Evolutionary conservation across 2,329 filamentous ascomycete species (phyloP), one percentile per base, ranked within the genome.

Genomic region (Talaromyces sp.): DNA sequence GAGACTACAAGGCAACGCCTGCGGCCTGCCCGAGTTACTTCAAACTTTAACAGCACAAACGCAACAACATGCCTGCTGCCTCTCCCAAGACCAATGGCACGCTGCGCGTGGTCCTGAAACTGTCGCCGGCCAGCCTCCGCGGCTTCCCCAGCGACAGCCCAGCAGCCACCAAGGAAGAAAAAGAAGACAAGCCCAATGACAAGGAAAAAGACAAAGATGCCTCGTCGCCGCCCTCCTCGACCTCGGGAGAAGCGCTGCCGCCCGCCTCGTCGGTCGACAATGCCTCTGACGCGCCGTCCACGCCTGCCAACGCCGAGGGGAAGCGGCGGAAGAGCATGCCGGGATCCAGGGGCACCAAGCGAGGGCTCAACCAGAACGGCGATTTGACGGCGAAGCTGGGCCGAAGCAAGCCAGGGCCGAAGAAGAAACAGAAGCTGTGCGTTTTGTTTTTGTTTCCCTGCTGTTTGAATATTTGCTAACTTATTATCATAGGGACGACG

Each of bases 341-440:
- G 74, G 84, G 88, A 65, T 89, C 89, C 68, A 81, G 84, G 43
- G 85, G 82, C 59, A 81, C 80, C 61, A 89, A 89, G 77, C 81
- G 86, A 71, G 76, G 77, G 63, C 73, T 75, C 61, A 77, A 75
- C 69, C 80, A 77, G 75, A 78, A 73, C 69, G 76, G 78, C 69
- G 90, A 93, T 64, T 81, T 80, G 35, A 71, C 79, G 27, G 81
- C 87, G n/a, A 92, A 90, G 75, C 81, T 87, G 58, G 82, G 41
- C 35, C 59, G 90, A 72, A 89, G 89, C 72, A 96, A 96, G 80
- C 93, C 95, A 7, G 93, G 93, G 7, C 93, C 93, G 0, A 98
- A 97, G 85, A 96, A 97, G 86, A 96, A 96, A 80, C 88, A 90
- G 66, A 88, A 89, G 82, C 78, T 96, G 93, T 97, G 89, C 79